Conservation (phyloP, 352 stramenopile species). For the Thalassiosira oceanica region DNA sequence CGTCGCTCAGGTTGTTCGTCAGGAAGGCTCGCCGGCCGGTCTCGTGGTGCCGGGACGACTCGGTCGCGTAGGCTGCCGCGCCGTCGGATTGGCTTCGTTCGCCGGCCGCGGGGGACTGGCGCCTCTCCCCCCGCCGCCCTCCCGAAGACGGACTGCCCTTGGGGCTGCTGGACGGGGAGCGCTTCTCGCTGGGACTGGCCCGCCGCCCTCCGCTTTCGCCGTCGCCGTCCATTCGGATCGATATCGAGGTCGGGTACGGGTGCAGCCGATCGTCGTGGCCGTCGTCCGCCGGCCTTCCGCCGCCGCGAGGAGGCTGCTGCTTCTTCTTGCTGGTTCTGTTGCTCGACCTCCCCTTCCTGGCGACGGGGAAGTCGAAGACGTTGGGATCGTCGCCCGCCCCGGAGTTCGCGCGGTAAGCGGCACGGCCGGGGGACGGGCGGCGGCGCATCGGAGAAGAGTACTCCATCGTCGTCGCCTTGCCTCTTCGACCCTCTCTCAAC, state of each 20-base stretch:
- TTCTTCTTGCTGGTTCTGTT: background rate
- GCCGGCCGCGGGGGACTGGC: background rate
- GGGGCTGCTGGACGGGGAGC: conserved; percentile 1
- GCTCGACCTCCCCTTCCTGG: background rate
- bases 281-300: background rate
- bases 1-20: conserved; percentile 34
- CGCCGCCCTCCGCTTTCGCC: background rate
- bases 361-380: background rate
- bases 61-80: background rate
- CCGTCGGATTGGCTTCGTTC: background rate
- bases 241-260: background rate
- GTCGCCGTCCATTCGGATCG: background rate
- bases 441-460: background rate
- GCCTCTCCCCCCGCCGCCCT: conserved; percentile 5
- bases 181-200: background rate
- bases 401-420: too few species aligned
- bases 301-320: background rate
- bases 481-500: too few species aligned
- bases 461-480: background rate
- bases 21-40: conserved; percentile 13
- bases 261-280: background rate
- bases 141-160: background rate
- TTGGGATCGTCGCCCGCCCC: background rate
- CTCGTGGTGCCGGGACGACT: conserved; percentile 18
- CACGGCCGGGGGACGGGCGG: too few species aligned